Evolutionary conservation across 768 basidiomycete species (phyloP).

Genomic region (Cantharellus anzutake): DNA sequence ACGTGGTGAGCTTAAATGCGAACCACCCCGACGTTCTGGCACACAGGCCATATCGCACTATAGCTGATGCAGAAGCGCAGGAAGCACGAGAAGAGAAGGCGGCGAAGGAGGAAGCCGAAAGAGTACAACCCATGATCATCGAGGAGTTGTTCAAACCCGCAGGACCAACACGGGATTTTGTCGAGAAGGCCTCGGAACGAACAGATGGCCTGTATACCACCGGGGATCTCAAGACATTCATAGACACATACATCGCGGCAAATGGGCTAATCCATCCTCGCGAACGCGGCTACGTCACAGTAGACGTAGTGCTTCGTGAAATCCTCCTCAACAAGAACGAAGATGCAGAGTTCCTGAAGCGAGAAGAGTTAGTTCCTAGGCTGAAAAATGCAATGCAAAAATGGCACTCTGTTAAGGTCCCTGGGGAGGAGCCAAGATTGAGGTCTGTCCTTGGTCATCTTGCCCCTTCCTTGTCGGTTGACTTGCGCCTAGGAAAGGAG

Average conservation of each 20-base stretch:
- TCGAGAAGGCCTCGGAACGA: conserved; percentile 18
- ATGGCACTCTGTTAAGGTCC: conserved; percentile 41
- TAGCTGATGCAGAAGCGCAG: conserved; percentile 46
- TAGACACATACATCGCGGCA: conserved; percentile 43
- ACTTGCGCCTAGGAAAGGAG: conserved; percentile 44
- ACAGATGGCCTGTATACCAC: conserved; percentile 33
- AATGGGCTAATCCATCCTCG: conserved; percentile 43
- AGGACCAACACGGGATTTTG: conserved; percentile 16
- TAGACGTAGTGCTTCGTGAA: conserved; percentile 24
- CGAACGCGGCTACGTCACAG: conserved; percentile 52
- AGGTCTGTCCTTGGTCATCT: conserved; percentile 25
- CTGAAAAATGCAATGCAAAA: conserved; percentile 50
- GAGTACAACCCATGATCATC: conserved; percentile 31
- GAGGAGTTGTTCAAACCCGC: conserved; percentile 61
- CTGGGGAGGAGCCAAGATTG: conserved; percentile 37
- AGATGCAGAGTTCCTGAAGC: conserved; percentile 12
- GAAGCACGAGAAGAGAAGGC: conserved; percentile 36
- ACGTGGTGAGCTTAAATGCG: conserved; percentile 28
- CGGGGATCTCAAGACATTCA: conserved; percentile 32
- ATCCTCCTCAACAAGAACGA: conserved; percentile 19
- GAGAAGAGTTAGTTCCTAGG: conserved; percentile 39
- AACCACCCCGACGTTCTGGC: conserved; percentile 35
- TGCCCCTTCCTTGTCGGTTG: not conserved
- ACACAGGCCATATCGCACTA: conserved; percentile 35
- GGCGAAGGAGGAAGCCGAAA: conserved; percentile 26